Conservation (phyloP, 148 eudicot species). For the Silene latifolia region DNA sequence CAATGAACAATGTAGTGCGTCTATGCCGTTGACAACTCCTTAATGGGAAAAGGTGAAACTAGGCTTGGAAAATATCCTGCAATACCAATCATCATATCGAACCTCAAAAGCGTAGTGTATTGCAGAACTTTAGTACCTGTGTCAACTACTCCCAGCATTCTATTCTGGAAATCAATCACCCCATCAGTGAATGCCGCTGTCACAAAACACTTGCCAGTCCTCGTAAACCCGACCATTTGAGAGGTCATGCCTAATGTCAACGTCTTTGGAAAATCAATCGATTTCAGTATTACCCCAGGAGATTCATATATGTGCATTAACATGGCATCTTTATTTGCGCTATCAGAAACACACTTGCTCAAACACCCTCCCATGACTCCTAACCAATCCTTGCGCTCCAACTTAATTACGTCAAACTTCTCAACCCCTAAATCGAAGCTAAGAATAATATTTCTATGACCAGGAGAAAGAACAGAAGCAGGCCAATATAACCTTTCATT, state of each 20-base stretch:
- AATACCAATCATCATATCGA: not conserved
- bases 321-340: not conserved
- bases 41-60: not conserved
- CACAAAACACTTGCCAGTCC: too few relatives aligned
- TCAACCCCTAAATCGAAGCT: not conserved
- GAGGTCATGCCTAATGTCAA: not conserved
- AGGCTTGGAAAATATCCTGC: conserved; percentile 4
- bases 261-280: not conserved
- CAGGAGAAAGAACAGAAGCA: too few relatives aligned
- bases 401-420: not conserved
- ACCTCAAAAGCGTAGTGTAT: not conserved
- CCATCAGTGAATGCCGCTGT: not conserved
- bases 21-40: not conserved
- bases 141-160: not conserved
- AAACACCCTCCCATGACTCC: not conserved
- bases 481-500: too few relatives aligned
- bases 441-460: not conserved
- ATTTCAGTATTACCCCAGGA: not conserved
- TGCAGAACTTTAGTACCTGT: not conserved
- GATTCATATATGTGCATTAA: not conserved
- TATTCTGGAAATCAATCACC: too few relatives aligned
- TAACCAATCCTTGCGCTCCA: not conserved
- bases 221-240: not conserved
- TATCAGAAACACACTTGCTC: not conserved
- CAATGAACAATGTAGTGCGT: too few relatives aligned